Percentiles rank a stretch among this genome's conserved stretches.
These are phyloP conservation scores for Dactylella cylindrospora DNA, from an alignment of 2,329 filamentous ascomycete species.

Conservation along the genomic window DNA sequence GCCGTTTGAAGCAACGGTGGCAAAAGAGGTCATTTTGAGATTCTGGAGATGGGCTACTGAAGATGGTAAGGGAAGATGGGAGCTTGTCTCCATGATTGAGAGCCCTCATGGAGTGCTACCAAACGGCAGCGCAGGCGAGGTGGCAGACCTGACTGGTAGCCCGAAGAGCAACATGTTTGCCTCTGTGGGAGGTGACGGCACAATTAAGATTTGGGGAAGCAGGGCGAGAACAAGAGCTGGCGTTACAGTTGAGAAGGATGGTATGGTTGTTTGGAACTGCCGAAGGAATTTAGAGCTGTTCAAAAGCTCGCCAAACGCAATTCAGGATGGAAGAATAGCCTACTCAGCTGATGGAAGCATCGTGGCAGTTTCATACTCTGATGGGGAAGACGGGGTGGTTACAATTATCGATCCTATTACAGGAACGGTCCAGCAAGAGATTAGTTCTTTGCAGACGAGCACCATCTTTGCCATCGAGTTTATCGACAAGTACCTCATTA, in stretches of 20 bases:
- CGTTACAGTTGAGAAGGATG: constrained; percentile 25
- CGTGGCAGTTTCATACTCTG: constrained; percentile 62
- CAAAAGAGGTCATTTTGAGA: constrained; percentile 77
- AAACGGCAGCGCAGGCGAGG: constrained; percentile 56
- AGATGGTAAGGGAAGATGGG: constrained; percentile 61
- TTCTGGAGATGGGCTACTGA: constrained; percentile 72
- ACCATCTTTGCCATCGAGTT: constrained; percentile 69
- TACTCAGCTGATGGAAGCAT: constrained; percentile 33
- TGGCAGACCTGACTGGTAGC: constrained; percentile 74
- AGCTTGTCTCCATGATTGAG: constrained; percentile 79
- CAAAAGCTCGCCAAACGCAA: constrained; percentile 14
- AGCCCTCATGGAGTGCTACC: constrained; percentile 66
- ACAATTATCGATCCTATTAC: constrained; percentile 72
- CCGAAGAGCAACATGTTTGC: constrained; percentile 72
- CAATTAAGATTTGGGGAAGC: constrained; percentile 78
- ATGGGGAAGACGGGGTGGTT: constrained; percentile 53
- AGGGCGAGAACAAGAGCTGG: constrained; percentile 70
- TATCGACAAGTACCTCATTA: constrained; percentile 71
- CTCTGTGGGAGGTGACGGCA: constrained; percentile 78
- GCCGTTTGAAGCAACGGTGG: constrained; percentile 52
- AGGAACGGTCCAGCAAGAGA: constrained; percentile 66
- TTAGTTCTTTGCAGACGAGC: constrained; percentile 68
- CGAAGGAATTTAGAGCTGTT: constrained; percentile 32
- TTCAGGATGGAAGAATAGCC: constrained; percentile 27
- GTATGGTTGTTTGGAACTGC: constrained; percentile 37